These are phyloP conservation scores for Mortierella sp. DNA, from an alignment of 371 early-diverging fungal genomes.

Conservation along the genomic window DNA sequence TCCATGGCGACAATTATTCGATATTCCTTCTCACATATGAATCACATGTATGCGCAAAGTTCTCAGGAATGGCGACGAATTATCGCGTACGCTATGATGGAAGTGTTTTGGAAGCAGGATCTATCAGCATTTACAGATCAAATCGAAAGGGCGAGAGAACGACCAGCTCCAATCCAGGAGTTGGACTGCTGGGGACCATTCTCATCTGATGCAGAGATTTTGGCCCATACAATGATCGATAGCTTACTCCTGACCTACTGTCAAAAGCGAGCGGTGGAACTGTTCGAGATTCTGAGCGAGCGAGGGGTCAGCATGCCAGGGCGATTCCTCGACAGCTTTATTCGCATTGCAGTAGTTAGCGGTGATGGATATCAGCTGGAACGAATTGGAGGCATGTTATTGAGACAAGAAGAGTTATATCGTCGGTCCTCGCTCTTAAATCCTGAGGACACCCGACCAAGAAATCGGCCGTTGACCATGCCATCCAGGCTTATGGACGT, in stretches of 20 bases:
- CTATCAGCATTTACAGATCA: conserved; percentile 24
- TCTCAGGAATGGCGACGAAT: conserved; percentile 18
- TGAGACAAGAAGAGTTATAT: conserved; percentile 20
- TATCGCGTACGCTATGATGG: conserved; percentile 15
- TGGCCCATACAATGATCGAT: conserved; percentile 29
- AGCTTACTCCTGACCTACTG: conserved; percentile 14
- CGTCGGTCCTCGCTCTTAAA: background rate
- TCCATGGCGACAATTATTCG: conserved; percentile 24
- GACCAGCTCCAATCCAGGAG: background rate
- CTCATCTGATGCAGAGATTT: conserved; percentile 15
- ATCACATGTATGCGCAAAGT: background rate
- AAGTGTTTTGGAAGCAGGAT: conserved; percentile 22
- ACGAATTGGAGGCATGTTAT: conserved; percentile 34
- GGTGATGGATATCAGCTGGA: conserved; percentile 22
- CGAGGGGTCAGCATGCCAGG: conserved; percentile 8
- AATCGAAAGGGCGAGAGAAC: conserved; percentile 6
- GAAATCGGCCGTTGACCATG: conserved; percentile 31
- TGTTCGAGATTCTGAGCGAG: conserved; percentile 18
- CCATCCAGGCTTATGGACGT: conserved; percentile 35
- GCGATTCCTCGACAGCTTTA: conserved; percentile 10
- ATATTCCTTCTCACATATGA: background rate
- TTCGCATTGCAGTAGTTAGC: conserved; percentile 19
- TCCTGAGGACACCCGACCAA: background rate
- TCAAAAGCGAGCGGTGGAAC: conserved; percentile 12
- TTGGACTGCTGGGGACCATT: background rate